phyloP scores from a whole-genome alignment of 2,329 filamentous ascomycete species.

The Pseudocercospora ulei region DNA sequence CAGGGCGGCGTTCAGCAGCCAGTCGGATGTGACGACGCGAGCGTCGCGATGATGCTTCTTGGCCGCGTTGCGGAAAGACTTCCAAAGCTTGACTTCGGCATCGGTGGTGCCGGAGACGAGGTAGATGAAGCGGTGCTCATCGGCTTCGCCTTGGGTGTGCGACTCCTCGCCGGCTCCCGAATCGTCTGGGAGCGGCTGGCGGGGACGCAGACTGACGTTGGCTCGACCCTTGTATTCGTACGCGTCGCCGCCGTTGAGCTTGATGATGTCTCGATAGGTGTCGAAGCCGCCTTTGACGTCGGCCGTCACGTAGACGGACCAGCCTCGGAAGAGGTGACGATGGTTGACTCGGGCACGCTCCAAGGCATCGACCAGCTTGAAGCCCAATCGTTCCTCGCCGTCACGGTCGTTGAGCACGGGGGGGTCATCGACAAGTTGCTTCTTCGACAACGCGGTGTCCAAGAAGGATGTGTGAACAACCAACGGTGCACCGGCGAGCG shows the following conservation, averaged over 20 bases:
- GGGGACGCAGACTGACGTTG: slow-evolving; percentile 47
- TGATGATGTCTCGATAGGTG: slow-evolving; percentile 75
- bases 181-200: slow-evolving; percentile 43
- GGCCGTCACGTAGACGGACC: slow-evolving; percentile 75
- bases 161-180: slow-evolving; percentile 49
- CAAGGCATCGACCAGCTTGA: slow-evolving; percentile 60
- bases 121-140: slow-evolving; percentile 52
- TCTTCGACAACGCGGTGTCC: slow-evolving; percentile 61
- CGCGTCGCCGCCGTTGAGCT: slow-evolving; percentile 79
- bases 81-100: slow-evolving; percentile 66
- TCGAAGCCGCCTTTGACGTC: slow-evolving; percentile 71
- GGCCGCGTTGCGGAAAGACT: slow-evolving; percentile 69
- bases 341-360: slow-evolving; percentile 64
- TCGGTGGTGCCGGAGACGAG: slow-evolving; percentile 61
- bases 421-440: slow-evolving; percentile 54
- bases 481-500: slow-evolving; percentile 67
- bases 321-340: slow-evolving; percentile 62
- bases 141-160: slow-evolving; percentile 49
- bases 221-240: slow-evolving; percentile 60
- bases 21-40: slow-evolving; percentile 73
- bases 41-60: slow-evolving; percentile 67
- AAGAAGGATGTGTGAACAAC: slow-evolving; percentile 72
- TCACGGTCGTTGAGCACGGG: slow-evolving; percentile 56
- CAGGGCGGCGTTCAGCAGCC: slow-evolving; percentile 85
- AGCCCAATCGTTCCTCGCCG: slow-evolving; percentile 60